Percentiles rank a stretch among this genome's conserved stretches.
phyloP scores from a whole-genome alignment of 805 yeast species.

The Hanseniaspora singularis region DNA sequence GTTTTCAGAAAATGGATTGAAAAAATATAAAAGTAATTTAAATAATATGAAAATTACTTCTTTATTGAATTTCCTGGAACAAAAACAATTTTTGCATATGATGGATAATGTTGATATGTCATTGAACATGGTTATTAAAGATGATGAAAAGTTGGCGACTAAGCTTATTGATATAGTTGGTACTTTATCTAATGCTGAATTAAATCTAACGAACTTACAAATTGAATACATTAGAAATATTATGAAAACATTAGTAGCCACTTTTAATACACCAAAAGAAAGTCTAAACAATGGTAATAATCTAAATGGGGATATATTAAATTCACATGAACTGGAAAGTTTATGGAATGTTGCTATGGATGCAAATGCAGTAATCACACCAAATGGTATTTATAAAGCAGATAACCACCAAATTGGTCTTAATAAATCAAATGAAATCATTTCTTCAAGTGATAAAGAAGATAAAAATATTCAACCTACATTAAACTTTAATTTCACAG shows the following conservation, averaged over 20 bases:
- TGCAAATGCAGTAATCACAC: conserved; percentile 41
- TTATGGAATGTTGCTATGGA: conserved; percentile 34
- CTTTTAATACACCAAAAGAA: conserved; percentile 40
- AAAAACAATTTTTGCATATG: conserved; percentile 47
- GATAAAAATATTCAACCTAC: conserved; percentile 19
- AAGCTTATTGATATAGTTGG: conserved; percentile 39
- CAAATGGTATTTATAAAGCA: conserved; percentile 21
- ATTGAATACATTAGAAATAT: conserved; percentile 40
- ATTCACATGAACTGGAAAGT: too few relatives aligned
- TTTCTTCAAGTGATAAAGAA: conserved; percentile 7
- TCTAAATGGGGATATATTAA: conserved; percentile 34
- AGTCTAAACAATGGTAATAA: conserved; percentile 35
- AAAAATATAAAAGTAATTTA: conserved; percentile 55
- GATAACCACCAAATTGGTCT: conserved; percentile 15
- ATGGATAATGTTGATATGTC: conserved; percentile 52
- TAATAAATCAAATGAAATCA: not conserved
- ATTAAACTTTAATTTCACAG: conserved; percentile 40
- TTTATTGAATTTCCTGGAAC: conserved; percentile 37
- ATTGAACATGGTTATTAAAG: conserved; percentile 48
- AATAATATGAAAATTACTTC: conserved; percentile 62
- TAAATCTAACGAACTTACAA: conserved; percentile 65
- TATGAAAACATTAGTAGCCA: conserved; percentile 43
- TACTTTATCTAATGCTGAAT: conserved; percentile 47
- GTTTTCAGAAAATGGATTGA: conserved; percentile 30
- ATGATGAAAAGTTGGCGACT: conserved; percentile 24